Conservation (phyloP, 192 early-diverging fungal genomes). For the Thamnidium elegans region DNA sequence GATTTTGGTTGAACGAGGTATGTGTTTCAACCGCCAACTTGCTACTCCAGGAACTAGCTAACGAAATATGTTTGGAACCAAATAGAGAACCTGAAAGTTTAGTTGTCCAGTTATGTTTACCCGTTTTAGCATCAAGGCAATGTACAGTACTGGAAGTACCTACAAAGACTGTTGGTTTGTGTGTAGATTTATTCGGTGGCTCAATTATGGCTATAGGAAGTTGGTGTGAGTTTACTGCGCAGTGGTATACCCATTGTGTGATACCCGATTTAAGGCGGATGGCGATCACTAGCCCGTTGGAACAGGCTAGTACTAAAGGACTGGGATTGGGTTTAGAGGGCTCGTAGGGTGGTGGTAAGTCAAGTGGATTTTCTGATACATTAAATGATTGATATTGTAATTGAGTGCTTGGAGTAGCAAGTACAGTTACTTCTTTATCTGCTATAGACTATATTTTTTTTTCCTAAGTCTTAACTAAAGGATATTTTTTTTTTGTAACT, state of each 20-base stretch:
- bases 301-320: constrained; percentile 5
- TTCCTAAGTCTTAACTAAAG: background rate
- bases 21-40: constrained; percentile 16
- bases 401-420: constrained; percentile 12
- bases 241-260: constrained; percentile 13
- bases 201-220: constrained; percentile 17
- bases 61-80: constrained; percentile 11
- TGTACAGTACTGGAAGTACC: constrained; percentile 14
- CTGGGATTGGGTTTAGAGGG: background rate
- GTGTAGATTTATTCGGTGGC: background rate
- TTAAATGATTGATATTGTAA: background rate
- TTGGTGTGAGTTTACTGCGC: constrained; percentile 6
- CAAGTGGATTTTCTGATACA: background rate
- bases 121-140: constrained; percentile 13
- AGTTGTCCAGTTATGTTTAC: constrained; percentile 8
- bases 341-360: background rate
- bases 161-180: constrained; percentile 5
- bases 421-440: constrained; percentile 11
- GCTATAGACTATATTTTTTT: constrained; percentile 1
- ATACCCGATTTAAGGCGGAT: constrained; percentile 11
- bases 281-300: constrained; percentile 8
- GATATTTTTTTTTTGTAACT: background rate
- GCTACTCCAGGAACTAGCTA: constrained; percentile 22
- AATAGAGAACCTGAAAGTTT: constrained; percentile 5
- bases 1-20: constrained; percentile 1